Base-by-base conservation (phyloP, 441 rosid genomes). In the Adansonia madagascariensis region DNA sequence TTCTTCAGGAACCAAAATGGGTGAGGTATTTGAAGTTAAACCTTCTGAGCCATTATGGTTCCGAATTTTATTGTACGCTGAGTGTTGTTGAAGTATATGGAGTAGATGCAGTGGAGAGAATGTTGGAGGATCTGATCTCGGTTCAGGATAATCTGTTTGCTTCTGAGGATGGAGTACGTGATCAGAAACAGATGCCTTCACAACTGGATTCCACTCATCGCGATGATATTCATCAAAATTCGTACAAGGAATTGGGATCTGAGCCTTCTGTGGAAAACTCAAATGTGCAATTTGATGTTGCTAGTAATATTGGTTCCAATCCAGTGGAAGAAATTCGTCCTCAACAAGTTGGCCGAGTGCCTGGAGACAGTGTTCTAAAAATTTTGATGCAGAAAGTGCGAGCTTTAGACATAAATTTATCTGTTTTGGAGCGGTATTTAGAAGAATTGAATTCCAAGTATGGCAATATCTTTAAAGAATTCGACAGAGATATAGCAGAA, bases 331-430 rank as follows among this genome's bases (percentile, higher is more conserved):
- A 90, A 84, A 79, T 86, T 57, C 97, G 86, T 31, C 97, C 86
- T 76, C 98, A 91, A 73, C 97, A 90, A 84, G 90, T 81, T 84
- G 92, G 97, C 53, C 91, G 97, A 83, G 88, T 92, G 94, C 94
- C 95, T 17, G 94, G 97, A 18, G 99, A 95, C 75, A 85, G 92
- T 0, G 98, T 91, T 85, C 85, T 94, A 55, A 94, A 95, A 85
- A 85, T 94, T 78, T 82, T 95, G 82, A 91, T 94, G 98, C 97
- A 94, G 84, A 95, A 95, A 86, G 97, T 92, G 53, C 85, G 87
- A 71, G 90, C 93, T 0, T 73, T 94, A 55, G 99, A 95, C 85
- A 66, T 89, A 60, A 94, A 88, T 82, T 82, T 97, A 73, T 92
- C 97, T 24, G 93, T 93, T 20, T 79, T 97, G 79, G 99, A 94